These are phyloP conservation scores for Hypoxylon sp. DNA, from an alignment of 2,329 filamentous ascomycete genomes.

Conservation along the genomic window DNA sequence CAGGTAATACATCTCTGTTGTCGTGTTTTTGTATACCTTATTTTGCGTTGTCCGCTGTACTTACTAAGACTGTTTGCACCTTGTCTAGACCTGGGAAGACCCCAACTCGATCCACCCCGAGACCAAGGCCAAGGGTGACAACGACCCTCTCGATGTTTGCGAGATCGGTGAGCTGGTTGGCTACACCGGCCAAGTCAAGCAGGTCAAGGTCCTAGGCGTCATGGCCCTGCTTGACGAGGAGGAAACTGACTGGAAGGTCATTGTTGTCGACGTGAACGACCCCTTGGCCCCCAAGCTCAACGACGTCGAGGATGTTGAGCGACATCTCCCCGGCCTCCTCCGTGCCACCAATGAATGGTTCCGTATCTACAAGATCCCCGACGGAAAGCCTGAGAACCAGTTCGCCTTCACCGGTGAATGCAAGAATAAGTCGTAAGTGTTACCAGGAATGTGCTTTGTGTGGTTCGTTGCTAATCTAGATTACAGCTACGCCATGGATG, in stretches of 20 bases:
- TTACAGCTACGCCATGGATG: slow-evolving; percentile 87
- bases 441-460: neutral
- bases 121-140: slow-evolving; percentile 99
- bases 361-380: slow-evolving; percentile 99
- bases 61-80: slow-evolving; percentile 20
- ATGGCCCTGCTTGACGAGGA: slow-evolving; percentile 99
- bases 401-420: slow-evolving; percentile 99
- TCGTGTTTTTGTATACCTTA: slow-evolving; percentile 31
- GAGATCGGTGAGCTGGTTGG: slow-evolving; percentile 99
- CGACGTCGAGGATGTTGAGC: slow-evolving; percentile 98
- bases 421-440: slow-evolving; percentile 94
- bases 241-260: slow-evolving; percentile 99
- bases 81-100: slow-evolving; percentile 93
- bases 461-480: slow-evolving; percentile 46
- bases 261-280: slow-evolving; percentile 99
- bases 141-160: slow-evolving; percentile 99
- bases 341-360: slow-evolving; percentile 99
- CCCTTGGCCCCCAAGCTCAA: slow-evolving; percentile 96
- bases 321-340: slow-evolving; percentile 95
- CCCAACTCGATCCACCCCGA: slow-evolving; percentile 95
- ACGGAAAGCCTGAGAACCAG: slow-evolving; percentile 99
- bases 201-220: slow-evolving; percentile 99
- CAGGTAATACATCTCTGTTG: slow-evolving; percentile 72
- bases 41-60: slow-evolving; percentile 14
- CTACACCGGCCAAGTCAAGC: slow-evolving; percentile 97